These are phyloP conservation scores for Hypericum androsaemum DNA, from an alignment of 345 rosid species.

Conservation along the genomic window DNA sequence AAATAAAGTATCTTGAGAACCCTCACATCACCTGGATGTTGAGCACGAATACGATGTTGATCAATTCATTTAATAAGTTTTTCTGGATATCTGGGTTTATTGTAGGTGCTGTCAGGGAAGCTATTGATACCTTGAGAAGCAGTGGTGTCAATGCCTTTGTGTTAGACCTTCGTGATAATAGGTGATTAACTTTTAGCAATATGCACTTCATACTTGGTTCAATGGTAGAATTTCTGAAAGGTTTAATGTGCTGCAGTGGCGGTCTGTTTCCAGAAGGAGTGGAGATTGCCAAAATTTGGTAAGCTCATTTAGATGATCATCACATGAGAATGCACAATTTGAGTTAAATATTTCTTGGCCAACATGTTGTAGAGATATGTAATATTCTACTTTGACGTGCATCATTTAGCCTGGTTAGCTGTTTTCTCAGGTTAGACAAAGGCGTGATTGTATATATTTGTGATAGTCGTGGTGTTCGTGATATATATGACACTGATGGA, in stretches of 20 bases:
- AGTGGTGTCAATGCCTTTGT: constrained; percentile 64
- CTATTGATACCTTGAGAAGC: constrained; percentile 60
- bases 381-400: too few species aligned
- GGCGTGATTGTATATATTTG: constrained; percentile 90
- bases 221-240: constrained; percentile 27
- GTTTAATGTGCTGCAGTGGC: constrained; percentile 62
- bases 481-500: constrained; percentile 89
- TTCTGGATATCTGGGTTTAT: not conserved
- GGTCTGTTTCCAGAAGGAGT: constrained; percentile 97
- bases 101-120: constrained; percentile 79
- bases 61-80: too few species aligned
- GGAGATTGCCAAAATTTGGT: constrained; percentile 93
- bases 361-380: too few species aligned
- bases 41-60: too few species aligned
- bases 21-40: too few species aligned
- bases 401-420: constrained; percentile 3
- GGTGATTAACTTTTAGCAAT: constrained; percentile 42
- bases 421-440: constrained; percentile 71
- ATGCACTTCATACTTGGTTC: constrained; percentile 13
- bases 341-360: not conserved
- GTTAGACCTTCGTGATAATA: constrained; percentile 92
- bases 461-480: constrained; percentile 78
- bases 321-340: not conserved
- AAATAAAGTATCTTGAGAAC: too few species aligned
- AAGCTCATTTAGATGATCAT: constrained; percentile 14